A percentile compares a stretch with the other conserved stretches of the same genome.
Evolutionary conservation across 2,329 filamentous ascomycete species (phyloP).

Genomic region (Chaetomium sp.): DNA sequence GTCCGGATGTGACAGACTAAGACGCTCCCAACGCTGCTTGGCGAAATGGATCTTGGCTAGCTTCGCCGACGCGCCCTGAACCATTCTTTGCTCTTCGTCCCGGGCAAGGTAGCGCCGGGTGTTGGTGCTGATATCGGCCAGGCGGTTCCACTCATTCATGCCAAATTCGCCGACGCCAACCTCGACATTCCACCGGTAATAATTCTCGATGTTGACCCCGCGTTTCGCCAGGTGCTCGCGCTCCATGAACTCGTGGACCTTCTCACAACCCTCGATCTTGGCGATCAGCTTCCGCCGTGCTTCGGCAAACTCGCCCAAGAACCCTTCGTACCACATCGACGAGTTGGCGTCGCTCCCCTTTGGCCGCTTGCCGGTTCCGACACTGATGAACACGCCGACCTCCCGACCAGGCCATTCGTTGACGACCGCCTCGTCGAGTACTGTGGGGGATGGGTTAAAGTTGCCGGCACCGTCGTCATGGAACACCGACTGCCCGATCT

Average conservation of each 20-base stretch:
- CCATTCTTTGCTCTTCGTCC: conserved; percentile 68
- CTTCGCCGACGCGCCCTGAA: conserved; percentile 68
- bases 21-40: conserved; percentile 58
- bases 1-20: conserved; percentile 35
- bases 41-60: conserved; percentile 77
- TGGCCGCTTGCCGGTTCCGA: conserved; percentile 85
- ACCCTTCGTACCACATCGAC: conserved; percentile 88
- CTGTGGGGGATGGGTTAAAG: conserved; percentile 81
- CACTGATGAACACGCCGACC: conserved; percentile 82
- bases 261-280: conserved; percentile 94
- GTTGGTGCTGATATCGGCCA: conserved; percentile 91
- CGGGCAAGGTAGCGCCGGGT: conserved; percentile 77
- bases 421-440: conserved; percentile 80
- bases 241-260: conserved; percentile 80
- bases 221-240: conserved; percentile 70
- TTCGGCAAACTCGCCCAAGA: conserved; percentile 87
- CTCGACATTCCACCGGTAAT: conserved; percentile 95
- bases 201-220: conserved; percentile 79
- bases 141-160: conserved; percentile 95
- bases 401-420: conserved; percentile 96
- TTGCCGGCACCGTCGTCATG: conserved; percentile 87
- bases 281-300: conserved; percentile 75
- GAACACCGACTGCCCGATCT: conserved; percentile 88
- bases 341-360: conserved; percentile 59
- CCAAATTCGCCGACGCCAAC: conserved; percentile 94